Evolutionary conservation across 2,329 filamentous ascomycete species (phyloP).

Genomic region (Dryadomyces quercivorus): DNA sequence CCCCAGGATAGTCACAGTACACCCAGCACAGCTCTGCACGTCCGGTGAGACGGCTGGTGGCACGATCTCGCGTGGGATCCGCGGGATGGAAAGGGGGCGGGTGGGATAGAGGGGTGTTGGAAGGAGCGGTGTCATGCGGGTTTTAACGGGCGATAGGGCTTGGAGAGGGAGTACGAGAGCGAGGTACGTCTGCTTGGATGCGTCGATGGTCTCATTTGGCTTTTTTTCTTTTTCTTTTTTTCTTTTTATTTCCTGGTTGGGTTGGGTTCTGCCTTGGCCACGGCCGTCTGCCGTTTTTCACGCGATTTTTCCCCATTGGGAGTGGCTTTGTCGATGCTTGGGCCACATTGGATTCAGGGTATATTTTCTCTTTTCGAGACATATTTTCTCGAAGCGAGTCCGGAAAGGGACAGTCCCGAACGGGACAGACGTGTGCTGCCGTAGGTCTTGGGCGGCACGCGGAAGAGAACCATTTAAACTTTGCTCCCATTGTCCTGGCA

Average conservation of each 20-base stretch:
- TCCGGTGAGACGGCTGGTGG: conserved; percentile 33
- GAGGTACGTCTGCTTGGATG: not conserved
- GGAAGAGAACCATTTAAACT: too few species aligned
- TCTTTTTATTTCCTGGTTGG: too few species aligned
- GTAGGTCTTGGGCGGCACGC: too few species aligned
- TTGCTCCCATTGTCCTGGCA: too few species aligned
- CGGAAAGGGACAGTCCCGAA: too few species aligned
- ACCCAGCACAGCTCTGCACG: conserved; percentile 19
- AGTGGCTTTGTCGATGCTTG: too few species aligned
- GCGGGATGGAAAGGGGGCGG: not conserved
- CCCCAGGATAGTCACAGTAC: conserved; percentile 36
- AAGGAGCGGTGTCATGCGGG: not conserved
- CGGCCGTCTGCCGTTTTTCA: not conserved
- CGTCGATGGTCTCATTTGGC: not conserved
- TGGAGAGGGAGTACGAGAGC: not conserved
- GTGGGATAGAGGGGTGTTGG: not conserved
- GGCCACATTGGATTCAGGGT: too few species aligned
- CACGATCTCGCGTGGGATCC: conserved; percentile 22
- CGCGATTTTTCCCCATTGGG: too few species aligned
- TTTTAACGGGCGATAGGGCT: not conserved
- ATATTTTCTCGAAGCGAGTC: too few species aligned
- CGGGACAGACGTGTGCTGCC: too few species aligned
- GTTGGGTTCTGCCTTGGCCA: not conserved
- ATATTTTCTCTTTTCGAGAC: too few species aligned
- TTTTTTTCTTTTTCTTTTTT: not conserved